phyloP scores from a whole-genome alignment of 768 basidiomycete species.

The Amyloporia xantha region DNA sequence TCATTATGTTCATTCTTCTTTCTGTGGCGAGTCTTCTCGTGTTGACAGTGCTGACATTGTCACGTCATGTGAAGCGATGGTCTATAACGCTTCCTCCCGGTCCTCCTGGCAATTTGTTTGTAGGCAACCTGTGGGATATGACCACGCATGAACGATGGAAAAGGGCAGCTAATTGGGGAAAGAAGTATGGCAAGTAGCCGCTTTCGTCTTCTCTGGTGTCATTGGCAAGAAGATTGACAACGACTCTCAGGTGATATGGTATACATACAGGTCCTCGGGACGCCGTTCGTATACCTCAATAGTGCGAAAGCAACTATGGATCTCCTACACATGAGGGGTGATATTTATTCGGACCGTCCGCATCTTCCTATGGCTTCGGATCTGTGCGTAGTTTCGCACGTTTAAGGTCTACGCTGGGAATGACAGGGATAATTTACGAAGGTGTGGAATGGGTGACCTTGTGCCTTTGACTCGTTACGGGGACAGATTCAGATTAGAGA shows the following conservation, averaged over 20 bases:
- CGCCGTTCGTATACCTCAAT: background rate
- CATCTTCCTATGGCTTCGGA: slow-evolving; percentile 13
- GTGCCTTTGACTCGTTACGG: background rate
- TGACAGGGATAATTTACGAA: background rate
- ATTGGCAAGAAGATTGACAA: background rate
- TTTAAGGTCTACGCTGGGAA: background rate
- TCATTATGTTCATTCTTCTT: too few species aligned
- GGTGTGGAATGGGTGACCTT: background rate
- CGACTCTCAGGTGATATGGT: background rate
- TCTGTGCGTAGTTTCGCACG: slow-evolving; percentile 13
- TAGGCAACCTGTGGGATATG: background rate
- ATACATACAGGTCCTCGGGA: background rate
- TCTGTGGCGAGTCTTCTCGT: too few species aligned
- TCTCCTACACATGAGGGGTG: background rate
- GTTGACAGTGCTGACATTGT: too few species aligned
- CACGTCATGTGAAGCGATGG: too few species aligned
- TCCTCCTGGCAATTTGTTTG: background rate
- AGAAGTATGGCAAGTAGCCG: background rate
- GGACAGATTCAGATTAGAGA: background rate
- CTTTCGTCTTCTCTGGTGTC: background rate
- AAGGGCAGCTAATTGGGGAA: background rate
- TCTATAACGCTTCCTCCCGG: background rate
- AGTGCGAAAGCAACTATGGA: background rate
- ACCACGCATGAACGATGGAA: background rate
- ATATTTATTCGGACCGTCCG: background rate